Conservation (phyloP, 331 rosid genomes). For the Quercus tomentella region DNA sequence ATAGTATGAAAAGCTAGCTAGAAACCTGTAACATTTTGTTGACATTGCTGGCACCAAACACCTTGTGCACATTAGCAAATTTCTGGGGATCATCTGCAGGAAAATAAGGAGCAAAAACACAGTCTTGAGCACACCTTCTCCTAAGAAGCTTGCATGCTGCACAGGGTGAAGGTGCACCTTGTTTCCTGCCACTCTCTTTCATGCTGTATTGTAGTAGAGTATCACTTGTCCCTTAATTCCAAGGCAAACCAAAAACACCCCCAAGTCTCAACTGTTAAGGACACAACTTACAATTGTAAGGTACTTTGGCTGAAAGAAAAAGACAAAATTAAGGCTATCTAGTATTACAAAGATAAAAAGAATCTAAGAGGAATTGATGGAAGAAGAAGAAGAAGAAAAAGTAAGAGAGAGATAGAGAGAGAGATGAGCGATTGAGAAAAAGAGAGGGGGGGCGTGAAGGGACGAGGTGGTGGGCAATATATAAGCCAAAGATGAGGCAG, state of each 20-base stretch:
- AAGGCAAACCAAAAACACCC: not conserved
- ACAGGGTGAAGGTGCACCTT: slow-evolving; percentile 74
- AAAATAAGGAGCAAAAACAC: slow-evolving; percentile 83
- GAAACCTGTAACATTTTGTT: slow-evolving; percentile 88
- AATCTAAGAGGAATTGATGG: not conserved
- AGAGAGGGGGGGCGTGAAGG: slow-evolving; percentile 15
- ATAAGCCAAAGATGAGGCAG: not conserved
- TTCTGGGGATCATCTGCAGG: slow-evolving; percentile 84
- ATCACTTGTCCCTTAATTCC: not conserved
- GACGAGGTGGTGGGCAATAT: slow-evolving; percentile 24
- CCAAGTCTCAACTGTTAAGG: not conserved
- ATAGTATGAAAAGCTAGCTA: no score
- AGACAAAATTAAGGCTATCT: slow-evolving; percentile 1
- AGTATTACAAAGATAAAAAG: not conserved
- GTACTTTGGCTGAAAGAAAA: slow-evolving; percentile 4
- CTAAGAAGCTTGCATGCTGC: slow-evolving; percentile 87
- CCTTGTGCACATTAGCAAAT: slow-evolving; percentile 83
- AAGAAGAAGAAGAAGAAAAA: not conserved
- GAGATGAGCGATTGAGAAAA: not conserved
- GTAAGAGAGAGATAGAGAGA: not conserved
- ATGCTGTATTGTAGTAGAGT: slow-evolving; percentile 5
- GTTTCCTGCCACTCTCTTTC: slow-evolving; percentile 58
- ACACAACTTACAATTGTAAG: slow-evolving; percentile 5
- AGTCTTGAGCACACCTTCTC: slow-evolving; percentile 69
- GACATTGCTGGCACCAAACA: slow-evolving; percentile 89